A percentile compares a stretch with the other conserved stretches of the same genome.
phyloP scores from a whole-genome alignment of 768 basidiomycete genomes.

The Rhizopogon vulgaris region DNA sequence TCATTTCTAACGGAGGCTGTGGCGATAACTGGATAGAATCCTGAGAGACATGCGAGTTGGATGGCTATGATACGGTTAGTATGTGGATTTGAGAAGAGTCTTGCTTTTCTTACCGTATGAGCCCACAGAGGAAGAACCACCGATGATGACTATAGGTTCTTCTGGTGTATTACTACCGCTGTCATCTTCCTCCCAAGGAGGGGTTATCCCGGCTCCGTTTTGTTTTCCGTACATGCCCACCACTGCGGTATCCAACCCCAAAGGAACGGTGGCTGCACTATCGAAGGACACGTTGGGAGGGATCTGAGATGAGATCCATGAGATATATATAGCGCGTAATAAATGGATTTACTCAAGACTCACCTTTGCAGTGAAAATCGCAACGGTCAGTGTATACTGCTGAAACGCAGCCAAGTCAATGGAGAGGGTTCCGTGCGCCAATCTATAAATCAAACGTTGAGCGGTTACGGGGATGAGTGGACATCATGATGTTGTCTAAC shows the following conservation, averaged over 20 bases:
- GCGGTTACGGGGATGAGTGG: slow-evolving; percentile 8
- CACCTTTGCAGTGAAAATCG: slow-evolving; percentile 34
- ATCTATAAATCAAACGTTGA: slow-evolving; percentile 16
- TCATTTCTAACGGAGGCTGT: slow-evolving; percentile 29
- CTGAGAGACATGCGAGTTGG: slow-evolving; percentile 35
- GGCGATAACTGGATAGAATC: slow-evolving; percentile 38
- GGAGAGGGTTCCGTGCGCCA: slow-evolving; percentile 21
- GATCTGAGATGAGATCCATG: slow-evolving; percentile 24
- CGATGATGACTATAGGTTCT: slow-evolving; percentile 41
- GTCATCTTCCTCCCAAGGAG: slow-evolving; percentile 29
- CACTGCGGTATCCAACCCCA: slow-evolving; percentile 39
- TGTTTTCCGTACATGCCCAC: slow-evolving; percentile 39
- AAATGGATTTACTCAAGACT: not conserved
- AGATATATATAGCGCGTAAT: not conserved
- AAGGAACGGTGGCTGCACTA: slow-evolving; percentile 40
- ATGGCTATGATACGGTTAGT: slow-evolving; percentile 18
- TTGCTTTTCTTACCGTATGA: slow-evolving; percentile 30
- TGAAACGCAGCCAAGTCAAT: slow-evolving; percentile 33
- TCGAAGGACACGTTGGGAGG: slow-evolving; percentile 39
- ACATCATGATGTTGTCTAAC: slow-evolving; percentile 15
- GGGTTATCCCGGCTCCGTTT: slow-evolving; percentile 32
- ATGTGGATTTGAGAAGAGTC: not conserved
- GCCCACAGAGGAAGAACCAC: slow-evolving; percentile 43
- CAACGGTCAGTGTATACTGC: slow-evolving; percentile 30
- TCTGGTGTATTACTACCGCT: slow-evolving; percentile 31